Evolutionary conservation across 148 eudicot genomes (phyloP), one percentile per base, ranked within the genome.

Genomic region (Vaccinium vitisidaea): DNA sequence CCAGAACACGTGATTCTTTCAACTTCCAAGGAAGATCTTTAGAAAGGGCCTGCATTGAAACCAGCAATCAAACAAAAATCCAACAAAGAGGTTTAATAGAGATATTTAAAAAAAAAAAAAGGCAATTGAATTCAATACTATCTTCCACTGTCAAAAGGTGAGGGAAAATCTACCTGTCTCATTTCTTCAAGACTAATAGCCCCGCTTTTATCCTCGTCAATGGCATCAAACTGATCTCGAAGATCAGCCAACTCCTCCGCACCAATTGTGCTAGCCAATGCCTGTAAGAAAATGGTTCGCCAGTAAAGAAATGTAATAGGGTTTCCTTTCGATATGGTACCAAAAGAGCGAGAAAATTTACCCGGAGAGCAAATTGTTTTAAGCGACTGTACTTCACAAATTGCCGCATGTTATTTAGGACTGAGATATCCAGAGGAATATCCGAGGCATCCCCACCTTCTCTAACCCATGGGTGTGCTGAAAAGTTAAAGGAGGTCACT

Each of bases 391-490:
- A 96, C 88, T 92, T 96, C 63, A 96, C 98, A 86, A 96, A 96
- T 80, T 94, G 94, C 55, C 99, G 92, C 94, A 96, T 92, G 88
- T 96, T 94, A 83, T 83, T 84, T 65, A 96, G 88, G 84, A 96
- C 99, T 61, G 95, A 96, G 80, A 96, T 96, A 85, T 96, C 99
- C 18, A 96, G 82, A 81, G 99, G 98, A 86, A 96, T 96, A 84
- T 94, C 99, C 4, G 89, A 92, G 71, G 99, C 99, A 85, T 89
- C 86, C 82, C 99, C 99, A 54, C 98, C 99, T 91, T 96, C 99
- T 88, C 99, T 88, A 83, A 96, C 99, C 99, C 99, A 96, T 85
- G 94, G 95, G 83, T 96, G 98, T 84, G 98, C 99, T 96, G 95
- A 83, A 75, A 83, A 53, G 71, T 53, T 43, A 36, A 6, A 81